Evolutionary conservation across 164 flowering plant species (phyloP).

Genomic region (Berberis thunbergii): DNA sequence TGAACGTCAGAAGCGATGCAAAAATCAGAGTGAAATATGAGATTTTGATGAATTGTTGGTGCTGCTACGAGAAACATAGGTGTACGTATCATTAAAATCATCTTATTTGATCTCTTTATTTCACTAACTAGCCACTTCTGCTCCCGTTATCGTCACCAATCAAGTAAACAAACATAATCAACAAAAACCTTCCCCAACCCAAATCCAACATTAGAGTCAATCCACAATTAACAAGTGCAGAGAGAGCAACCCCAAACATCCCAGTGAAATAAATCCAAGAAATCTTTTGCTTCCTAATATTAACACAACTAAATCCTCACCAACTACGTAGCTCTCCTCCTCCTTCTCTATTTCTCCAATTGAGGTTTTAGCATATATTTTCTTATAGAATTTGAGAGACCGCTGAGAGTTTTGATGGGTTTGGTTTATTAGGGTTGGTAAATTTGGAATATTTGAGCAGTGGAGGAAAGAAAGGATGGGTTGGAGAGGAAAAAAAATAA

Average conservation of each 20-base stretch:
- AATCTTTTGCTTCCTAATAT: conserved; percentile 55
- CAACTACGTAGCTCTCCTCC: conserved; percentile 4
- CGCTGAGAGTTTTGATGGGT: background rate
- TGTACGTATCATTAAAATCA: too few species aligned
- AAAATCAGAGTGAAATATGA: too few species aligned
- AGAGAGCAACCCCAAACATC: conserved; percentile 64
- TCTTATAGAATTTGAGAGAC: conserved; percentile 3
- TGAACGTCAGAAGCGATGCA: too few species aligned
- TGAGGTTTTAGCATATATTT: conserved; percentile 16
- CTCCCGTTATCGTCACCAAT: too few species aligned
- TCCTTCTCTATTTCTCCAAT: conserved; percentile 17
- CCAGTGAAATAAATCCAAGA: conserved; percentile 79
- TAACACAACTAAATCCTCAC: conserved; percentile 81
- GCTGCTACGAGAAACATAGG: too few species aligned
- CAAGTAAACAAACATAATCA: conserved; percentile 27
- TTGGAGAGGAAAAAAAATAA: conserved; percentile 11
- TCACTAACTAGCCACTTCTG: too few species aligned
- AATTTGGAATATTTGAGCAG: conserved; percentile 2
- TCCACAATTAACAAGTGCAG: conserved; percentile 60
- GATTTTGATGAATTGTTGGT: too few species aligned
- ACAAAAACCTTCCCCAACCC: conserved; percentile 48
- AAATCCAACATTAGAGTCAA: conserved; percentile 65
- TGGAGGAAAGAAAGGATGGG: conserved; percentile 8
- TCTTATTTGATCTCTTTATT: too few species aligned
- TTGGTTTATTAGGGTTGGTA: background rate